Evolutionary conservation across 2,329 filamentous ascomycete genomes (phyloP), one percentile per base, ranked within the genome.

Genomic region (Ophiocordyceps robertsii): DNA sequence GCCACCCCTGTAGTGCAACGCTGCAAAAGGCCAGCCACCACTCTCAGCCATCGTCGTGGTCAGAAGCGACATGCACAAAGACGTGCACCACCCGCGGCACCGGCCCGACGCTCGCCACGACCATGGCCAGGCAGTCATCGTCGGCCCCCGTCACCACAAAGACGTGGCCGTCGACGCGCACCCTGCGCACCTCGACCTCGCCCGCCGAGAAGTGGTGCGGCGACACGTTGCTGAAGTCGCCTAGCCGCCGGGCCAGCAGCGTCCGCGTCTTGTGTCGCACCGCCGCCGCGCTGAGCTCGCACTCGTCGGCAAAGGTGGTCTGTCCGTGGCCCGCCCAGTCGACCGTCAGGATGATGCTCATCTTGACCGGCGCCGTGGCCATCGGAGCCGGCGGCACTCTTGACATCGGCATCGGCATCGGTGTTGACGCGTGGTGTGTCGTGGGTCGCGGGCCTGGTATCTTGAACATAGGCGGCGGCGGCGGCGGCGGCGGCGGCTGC

Each of bases 271-370:
- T 43, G 27, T 41, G 41, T 40, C 49, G 45, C 11, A 60, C 41
- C 13, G 43, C 47, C 4, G 66, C 69, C 50, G 74, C 31, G 24
- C 49, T 51, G 32, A 53, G 53, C 12, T 41, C 42, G 39, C 55
- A 53, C 33, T 53, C 46, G 14, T 54, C 58, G 27, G 58, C 48
- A 40, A 61, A 46, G 38, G 56, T 57, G 33, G 52, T 50, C 46
- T 54, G 48, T 35, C 57, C 59, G 17, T 52, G 54, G 31, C 51
- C 52, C 6, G 39, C 32, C 56, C 56, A 58, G 38, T 37, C 44
- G 43, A 61, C 50, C 39, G 46, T 47, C 31, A 61, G 48, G 16
- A 55, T 47, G 9, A 58, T 50, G 32, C 10, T 27, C 21, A 19
- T 19, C 1, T n/a, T 3, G 2, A 12, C 21, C 10, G 13, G 41